Percentiles rank a stretch among this genome's conserved stretches.
phyloP scores from a whole-genome alignment of 345 rosid genomes.

The Carallia brachiata region DNA sequence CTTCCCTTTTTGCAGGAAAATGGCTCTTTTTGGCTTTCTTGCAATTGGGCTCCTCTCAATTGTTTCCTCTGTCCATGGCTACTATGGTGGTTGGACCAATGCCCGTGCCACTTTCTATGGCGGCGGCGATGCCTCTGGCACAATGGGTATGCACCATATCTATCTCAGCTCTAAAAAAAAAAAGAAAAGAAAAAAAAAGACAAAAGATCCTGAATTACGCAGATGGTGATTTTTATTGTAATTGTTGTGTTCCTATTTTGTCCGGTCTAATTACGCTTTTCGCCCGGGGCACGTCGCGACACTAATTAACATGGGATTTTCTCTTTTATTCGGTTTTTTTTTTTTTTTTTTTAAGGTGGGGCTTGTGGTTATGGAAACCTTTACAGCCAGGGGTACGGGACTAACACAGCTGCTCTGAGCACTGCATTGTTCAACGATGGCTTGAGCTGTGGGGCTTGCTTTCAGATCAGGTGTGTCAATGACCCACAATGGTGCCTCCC shows the following conservation, averaged over 20 bases:
- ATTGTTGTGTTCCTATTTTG: not conserved
- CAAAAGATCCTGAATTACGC: not conserved
- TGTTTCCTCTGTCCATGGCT: slow-evolving; percentile 32
- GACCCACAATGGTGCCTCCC: slow-evolving; percentile 30
- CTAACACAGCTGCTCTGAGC: slow-evolving; percentile 29
- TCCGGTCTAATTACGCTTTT: no score
- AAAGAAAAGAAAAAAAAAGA: no score
- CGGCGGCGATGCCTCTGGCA: slow-evolving; percentile 34
- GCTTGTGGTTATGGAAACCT: slow-evolving; percentile 33
- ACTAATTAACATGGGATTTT: no score
- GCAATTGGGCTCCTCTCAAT: slow-evolving; percentile 26
- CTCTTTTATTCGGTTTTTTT: not conserved
- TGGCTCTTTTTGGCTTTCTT: slow-evolving; percentile 26
- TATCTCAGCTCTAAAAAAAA: no score
- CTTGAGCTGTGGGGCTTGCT: slow-evolving; percentile 32
- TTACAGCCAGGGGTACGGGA: slow-evolving; percentile 27
- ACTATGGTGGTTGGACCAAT: slow-evolving; percentile 39
- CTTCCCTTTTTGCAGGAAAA: slow-evolving; percentile 19
- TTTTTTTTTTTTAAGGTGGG: slow-evolving; percentile 7
- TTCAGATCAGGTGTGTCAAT: slow-evolving; percentile 25
- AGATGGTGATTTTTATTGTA: not conserved
- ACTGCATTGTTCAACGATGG: slow-evolving; percentile 29
- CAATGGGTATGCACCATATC: slow-evolving; percentile 20
- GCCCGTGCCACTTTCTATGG: slow-evolving; percentile 34
- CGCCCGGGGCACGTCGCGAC: no score